phyloP scores from a whole-genome alignment of 306 rosid species.

The Argentina anserina region DNA sequence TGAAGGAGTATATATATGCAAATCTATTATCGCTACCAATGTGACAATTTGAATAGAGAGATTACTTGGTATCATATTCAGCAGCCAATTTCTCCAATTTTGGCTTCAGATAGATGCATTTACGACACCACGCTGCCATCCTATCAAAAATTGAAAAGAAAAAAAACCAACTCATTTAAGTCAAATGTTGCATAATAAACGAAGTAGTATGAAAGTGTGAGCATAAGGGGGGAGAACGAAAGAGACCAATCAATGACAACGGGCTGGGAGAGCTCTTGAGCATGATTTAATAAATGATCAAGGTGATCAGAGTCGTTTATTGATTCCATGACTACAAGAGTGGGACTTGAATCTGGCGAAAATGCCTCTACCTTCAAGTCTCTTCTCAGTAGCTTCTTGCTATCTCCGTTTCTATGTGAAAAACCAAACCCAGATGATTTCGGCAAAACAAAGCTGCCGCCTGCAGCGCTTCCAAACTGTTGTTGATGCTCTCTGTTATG shows the following conservation, averaged over 20 bases:
- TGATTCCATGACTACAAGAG: conserved; percentile 49
- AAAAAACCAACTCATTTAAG: too few species aligned
- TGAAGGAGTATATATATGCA: background rate
- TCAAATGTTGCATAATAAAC: background rate
- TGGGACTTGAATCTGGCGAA: conserved; percentile 65
- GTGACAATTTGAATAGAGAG: background rate
- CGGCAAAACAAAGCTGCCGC: conserved; percentile 13
- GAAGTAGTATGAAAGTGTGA: background rate
- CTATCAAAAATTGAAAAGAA: conserved; percentile 25
- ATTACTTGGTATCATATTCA: conserved; percentile 64
- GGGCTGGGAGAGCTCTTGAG: conserved; percentile 54
- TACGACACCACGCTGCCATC: conserved; percentile 98
- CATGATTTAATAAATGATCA: conserved; percentile 58
- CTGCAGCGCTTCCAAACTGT: conserved; percentile 23
- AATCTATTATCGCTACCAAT: background rate
- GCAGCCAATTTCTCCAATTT: conserved; percentile 86
- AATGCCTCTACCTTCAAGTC: conserved; percentile 47
- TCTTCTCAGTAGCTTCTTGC: conserved; percentile 28
- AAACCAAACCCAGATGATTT: conserved; percentile 36
- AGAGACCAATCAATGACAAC: conserved; percentile 75
- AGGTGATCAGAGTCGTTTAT: conserved; percentile 59
- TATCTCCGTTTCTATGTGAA: conserved; percentile 35
- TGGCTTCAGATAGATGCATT: conserved; percentile 94
- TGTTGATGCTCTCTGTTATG: conserved; percentile 44
- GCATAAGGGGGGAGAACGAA: background rate